phyloP scores from a whole-genome alignment of 2,329 filamentous ascomycete genomes.

The Dothistroma pini region DNA sequence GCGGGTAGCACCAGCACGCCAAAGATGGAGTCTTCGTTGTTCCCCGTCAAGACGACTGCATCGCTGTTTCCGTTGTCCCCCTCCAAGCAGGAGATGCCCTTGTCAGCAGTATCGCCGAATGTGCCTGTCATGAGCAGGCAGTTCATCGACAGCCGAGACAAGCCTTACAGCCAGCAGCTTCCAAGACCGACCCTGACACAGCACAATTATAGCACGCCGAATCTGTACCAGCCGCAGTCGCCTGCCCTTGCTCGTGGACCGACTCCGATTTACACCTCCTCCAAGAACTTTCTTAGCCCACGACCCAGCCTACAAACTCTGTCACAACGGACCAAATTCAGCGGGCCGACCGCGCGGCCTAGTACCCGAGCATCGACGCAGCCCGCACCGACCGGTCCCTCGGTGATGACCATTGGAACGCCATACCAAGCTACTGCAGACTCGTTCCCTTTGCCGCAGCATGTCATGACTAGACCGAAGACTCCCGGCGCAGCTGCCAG shows the following conservation, averaged over 20 bases:
- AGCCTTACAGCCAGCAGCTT: slow-evolving; percentile 26
- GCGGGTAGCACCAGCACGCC: slow-evolving; percentile 9
- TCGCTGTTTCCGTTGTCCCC: slow-evolving; percentile 4
- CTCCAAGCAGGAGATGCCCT: slow-evolving; percentile 5
- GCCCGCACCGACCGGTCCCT: slow-evolving; percentile 11
- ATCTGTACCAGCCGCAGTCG: slow-evolving; percentile 13
- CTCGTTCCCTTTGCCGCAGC: slow-evolving; percentile 32
- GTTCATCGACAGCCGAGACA: slow-evolving; percentile 34
- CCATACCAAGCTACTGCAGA: slow-evolving; percentile 31
- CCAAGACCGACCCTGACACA: slow-evolving; percentile 15
- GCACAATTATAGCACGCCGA: slow-evolving; percentile 25
- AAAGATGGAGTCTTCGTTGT: slow-evolving; percentile 26
- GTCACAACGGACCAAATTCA: slow-evolving; percentile 22
- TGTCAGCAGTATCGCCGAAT: slow-evolving; percentile 12
- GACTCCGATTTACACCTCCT: slow-evolving; percentile 11
- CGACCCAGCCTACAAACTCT: slow-evolving; percentile 17
- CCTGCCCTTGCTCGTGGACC: slow-evolving; percentile 2
- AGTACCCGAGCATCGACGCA: slow-evolving; percentile 25
- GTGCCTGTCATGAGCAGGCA: slow-evolving; percentile 28
- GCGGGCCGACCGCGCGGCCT: slow-evolving; percentile 25
- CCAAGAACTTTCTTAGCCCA: slow-evolving; percentile 12
- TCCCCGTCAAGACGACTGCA: slow-evolving; percentile 17
- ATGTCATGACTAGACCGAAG: slow-evolving; percentile 33
- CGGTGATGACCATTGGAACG: slow-evolving; percentile 29
- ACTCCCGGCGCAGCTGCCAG: slow-evolving; percentile 28